Conservation (phyloP, 768 basidiomycete species). For the Mycena rosella region DNA sequence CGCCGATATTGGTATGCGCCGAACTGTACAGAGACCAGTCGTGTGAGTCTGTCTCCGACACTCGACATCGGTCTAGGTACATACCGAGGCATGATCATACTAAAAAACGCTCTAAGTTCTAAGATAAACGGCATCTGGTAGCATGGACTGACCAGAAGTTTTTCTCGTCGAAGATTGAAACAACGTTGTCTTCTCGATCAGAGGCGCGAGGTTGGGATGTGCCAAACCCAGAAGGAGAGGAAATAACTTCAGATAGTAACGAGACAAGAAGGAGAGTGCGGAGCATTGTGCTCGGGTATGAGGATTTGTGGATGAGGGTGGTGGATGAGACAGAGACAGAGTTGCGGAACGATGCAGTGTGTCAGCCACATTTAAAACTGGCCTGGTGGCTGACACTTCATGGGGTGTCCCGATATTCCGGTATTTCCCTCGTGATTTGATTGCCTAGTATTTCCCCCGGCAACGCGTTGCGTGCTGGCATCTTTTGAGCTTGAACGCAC, state of each 20-base stretch:
- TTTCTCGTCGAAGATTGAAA: not conserved
- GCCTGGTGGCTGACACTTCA: not conserved
- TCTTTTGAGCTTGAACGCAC: too few species aligned
- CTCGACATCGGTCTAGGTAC: not conserved
- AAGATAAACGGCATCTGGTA: not conserved
- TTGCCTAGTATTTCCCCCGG: too few species aligned
- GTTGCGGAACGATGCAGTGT: too few species aligned
- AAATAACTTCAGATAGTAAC: not conserved
- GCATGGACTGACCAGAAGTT: not conserved
- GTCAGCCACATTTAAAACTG: not conserved
- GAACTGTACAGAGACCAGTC: not conserved
- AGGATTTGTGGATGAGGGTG: not conserved
- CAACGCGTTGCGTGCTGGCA: too few species aligned
- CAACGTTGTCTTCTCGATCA: not conserved
- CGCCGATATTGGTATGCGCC: slow-evolving; percentile 48
- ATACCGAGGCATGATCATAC: slow-evolving; percentile 3
- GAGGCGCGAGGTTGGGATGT: not conserved
- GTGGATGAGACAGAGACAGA: not conserved
- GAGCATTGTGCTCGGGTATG: not conserved
- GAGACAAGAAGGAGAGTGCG: not conserved
- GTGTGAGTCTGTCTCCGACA: not conserved
- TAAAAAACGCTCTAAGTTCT: not conserved
- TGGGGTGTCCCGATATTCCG: too few species aligned
- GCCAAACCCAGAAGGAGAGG: not conserved
- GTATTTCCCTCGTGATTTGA: too few species aligned